phyloP scores from a whole-genome alignment of 164 flowering plant genomes.

The Liriodendron chinense region DNA sequence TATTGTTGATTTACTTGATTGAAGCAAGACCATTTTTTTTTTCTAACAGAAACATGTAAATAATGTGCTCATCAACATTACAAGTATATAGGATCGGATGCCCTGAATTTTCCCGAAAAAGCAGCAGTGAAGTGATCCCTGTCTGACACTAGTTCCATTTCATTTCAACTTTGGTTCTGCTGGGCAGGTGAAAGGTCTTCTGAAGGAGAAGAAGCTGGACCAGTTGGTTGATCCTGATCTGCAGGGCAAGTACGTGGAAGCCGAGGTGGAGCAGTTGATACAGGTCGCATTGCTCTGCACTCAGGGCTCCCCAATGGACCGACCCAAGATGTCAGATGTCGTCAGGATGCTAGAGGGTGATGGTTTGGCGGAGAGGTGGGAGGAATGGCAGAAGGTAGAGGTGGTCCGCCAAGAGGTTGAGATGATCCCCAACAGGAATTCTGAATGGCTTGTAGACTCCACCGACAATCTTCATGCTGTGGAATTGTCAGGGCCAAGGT shows the following conservation, averaged over 20 bases:
- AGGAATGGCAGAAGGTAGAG: slow-evolving; percentile 95
- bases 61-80: background rate
- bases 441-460: slow-evolving; percentile 84
- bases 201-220: slow-evolving; percentile 84
- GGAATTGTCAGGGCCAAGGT: slow-evolving; percentile 89
- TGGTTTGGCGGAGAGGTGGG: slow-evolving; percentile 95
- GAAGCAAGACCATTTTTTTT: no score
- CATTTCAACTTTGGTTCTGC: background rate
- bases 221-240: slow-evolving; percentile 88
- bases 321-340: slow-evolving; percentile 96
- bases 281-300: slow-evolving; percentile 94
- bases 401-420: slow-evolving; percentile 77
- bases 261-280: slow-evolving; percentile 90
- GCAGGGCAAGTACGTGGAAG: slow-evolving; percentile 58
- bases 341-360: slow-evolving; percentile 98
- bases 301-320: slow-evolving; percentile 77
- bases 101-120: background rate
- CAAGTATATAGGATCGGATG: background rate
- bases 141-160: background rate
- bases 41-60: no score
- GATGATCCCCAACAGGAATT: slow-evolving; percentile 47
- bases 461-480: slow-evolving; percentile 75
- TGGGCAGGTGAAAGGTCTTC: slow-evolving; percentile 83
- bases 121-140: background rate
- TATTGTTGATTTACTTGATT: no score